Base-by-base conservation (phyloP, 495 filamentous ascomycete species). In the Penicillium psychrofluorescens region DNA sequence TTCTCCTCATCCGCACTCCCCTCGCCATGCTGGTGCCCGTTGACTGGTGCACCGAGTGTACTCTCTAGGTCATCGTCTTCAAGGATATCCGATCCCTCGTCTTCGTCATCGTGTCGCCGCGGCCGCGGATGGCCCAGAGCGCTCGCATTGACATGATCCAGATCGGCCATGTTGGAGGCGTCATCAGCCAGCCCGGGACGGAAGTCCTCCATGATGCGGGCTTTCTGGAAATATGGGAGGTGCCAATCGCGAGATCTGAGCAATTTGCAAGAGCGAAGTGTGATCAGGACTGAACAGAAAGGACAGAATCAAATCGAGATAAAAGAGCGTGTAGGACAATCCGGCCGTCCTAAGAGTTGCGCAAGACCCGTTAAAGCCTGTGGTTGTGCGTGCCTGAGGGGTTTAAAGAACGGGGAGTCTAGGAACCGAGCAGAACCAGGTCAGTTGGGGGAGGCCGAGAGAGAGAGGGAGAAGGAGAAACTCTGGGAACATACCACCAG, bases 31-130 rank as follows among this genome's bases (percentile, higher is more conserved):
- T 76, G 72, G 55, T 84, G 85, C 50, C 81, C 79, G 43, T 83
- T 85, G 31, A 90, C 77, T 4, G 86, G 81, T 36, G 86, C 81
- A 61, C 89, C 95, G n/a, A 84, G 83, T 55, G 94, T 74, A 55
- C 90, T 96, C 66, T 96, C 88, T 46, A 85, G 74, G 60, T 97
- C 92, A 49, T 97, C 92, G 50, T 95, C 89, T 38, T 89, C 88
- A 46, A 85, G 85, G 41, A 77, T 75, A 55, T 94, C 88, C 22
- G 86, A 86, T 37, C 77, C 81, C 46, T 95, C 89, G 55, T 96
- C 91, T 52, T 96, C 90, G 45, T 83, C 79, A 55, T 90, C 85
- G 48, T 83, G 69, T 72, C 86, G 67, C 72, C 92, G 63, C 74
- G 86, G 70, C 59, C 85, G 72, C 63, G 83, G 60, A 33, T 74